These are phyloP conservation scores for Nakazawaea anatomiae DNA, from an alignment of 805 yeast genomes.

Conservation along the genomic window DNA sequence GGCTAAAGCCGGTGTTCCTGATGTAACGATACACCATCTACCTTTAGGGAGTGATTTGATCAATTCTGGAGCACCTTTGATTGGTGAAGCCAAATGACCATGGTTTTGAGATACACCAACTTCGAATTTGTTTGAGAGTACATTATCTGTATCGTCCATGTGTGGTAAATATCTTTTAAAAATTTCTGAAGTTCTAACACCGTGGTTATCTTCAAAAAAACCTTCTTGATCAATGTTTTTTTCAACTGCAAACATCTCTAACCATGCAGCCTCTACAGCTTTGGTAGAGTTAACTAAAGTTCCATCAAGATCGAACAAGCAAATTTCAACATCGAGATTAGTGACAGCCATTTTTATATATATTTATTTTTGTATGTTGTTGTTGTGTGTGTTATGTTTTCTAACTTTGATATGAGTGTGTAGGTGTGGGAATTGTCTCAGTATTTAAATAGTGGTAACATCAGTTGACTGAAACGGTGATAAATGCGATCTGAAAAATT, in stretches of 20 bases:
- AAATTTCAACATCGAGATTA: slow-evolving; percentile 13
- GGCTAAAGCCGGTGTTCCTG: slow-evolving; percentile 76
- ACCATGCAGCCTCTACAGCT: slow-evolving; percentile 82
- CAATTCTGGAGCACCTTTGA: slow-evolving; percentile 69
- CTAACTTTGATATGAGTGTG: too few relatives aligned
- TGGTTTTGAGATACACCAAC: slow-evolving; percentile 64
- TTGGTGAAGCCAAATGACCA: slow-evolving; percentile 68
- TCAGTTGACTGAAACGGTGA: background rate
- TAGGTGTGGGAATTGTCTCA: too few relatives aligned
- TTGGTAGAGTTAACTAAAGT: slow-evolving; percentile 79
- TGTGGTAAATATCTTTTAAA: slow-evolving; percentile 71
- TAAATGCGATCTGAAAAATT: background rate
- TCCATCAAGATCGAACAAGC: slow-evolving; percentile 81
- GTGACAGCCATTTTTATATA: slow-evolving; percentile 8
- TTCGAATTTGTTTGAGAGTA: slow-evolving; percentile 46
- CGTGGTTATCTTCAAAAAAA: slow-evolving; percentile 72
- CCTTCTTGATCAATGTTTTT: slow-evolving; percentile 57
- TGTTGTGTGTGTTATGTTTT: background rate
- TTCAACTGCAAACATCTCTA: slow-evolving; percentile 59
- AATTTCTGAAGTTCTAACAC: slow-evolving; percentile 78
- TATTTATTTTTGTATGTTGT: background rate
- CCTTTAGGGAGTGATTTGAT: slow-evolving; percentile 48
- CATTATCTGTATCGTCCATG: slow-evolving; percentile 60
- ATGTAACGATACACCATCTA: slow-evolving; percentile 85
- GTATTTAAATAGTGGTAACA: background rate